Evolutionary conservation across 306 rosid genomes (phyloP), one percentile per base, ranked within the genome.

Genomic region (Senna siamea): DNA sequence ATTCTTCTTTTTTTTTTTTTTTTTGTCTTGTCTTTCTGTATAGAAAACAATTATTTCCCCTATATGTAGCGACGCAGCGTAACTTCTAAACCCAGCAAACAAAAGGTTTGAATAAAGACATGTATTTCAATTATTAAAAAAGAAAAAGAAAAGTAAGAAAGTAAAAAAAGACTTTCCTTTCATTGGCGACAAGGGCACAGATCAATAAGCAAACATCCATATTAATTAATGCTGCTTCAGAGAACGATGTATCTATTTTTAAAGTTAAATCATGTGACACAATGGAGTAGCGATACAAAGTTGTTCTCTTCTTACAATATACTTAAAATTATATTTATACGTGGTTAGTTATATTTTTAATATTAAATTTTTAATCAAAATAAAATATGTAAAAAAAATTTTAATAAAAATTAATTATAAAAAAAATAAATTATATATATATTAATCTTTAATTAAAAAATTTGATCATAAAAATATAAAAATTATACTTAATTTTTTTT

Each of bases 1-100:
- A 79, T 69, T 78, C 80, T 76, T 76, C 81, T 72, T 79, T 72
- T 76, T 68, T 26, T 26, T 3, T 1, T 26, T 26, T 3, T 26
- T 26, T 26, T 3, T 26, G n/a, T n/a, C n/a, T 26, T 26, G 30
- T 26, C 30, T 26, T 26, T 26, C 30, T 26, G 30, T 26, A 26
- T 26, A 26, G 30, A 26, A 26, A 26, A 72, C 35, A 44, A 76
- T 79, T 61, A 72, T 75, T 66, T 82, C 54, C 67, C 76, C 22
- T 44, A 58, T 17, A 37, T 7, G 50, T 75, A 60, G 35, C 66
- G 71, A 37, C 68, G 10, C 79, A 26, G 20, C 84, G 67, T 83
- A 79, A 81, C 87, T 83, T 83, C 77, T 76, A 80, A 83, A 75
- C 72, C 70, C 84, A 73, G 76, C 83, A 77, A 79, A 76, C 66